phyloP scores from a whole-genome alignment of 2,329 filamentous ascomycete genomes.

The Pseudocercospora musae region DNA sequence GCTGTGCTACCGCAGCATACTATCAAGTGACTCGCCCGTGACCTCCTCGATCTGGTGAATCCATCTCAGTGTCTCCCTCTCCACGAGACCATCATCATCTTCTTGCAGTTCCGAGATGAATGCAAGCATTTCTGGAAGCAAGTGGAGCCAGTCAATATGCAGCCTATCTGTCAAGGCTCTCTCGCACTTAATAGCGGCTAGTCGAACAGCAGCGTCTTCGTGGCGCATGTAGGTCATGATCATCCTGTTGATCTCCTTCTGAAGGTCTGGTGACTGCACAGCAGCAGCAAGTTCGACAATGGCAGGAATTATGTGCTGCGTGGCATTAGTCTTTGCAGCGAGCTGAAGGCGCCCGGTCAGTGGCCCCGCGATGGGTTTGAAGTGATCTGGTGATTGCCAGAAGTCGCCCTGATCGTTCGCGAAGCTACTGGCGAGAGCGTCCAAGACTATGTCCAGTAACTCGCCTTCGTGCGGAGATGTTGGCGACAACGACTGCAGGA shows the following conservation, averaged over 20 bases:
- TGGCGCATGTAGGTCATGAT: slow-evolving; percentile 77
- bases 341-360: slow-evolving; percentile 62
- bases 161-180: slow-evolving; percentile 66
- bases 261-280: slow-evolving; percentile 80
- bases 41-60: slow-evolving; percentile 86
- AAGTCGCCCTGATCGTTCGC: slow-evolving; percentile 89
- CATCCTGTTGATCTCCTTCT: slow-evolving; percentile 78
- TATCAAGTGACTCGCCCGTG: slow-evolving; percentile 83
- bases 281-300: slow-evolving; percentile 77
- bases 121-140: slow-evolving; percentile 92
- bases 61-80: slow-evolving; percentile 85
- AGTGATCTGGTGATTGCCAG: slow-evolving; percentile 90
- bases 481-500: slow-evolving; percentile 49
- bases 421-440: slow-evolving; percentile 72
- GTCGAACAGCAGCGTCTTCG: slow-evolving; percentile 66
- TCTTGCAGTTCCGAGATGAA: slow-evolving; percentile 94
- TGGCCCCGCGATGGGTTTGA: slow-evolving; percentile 66
- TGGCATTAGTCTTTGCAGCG: slow-evolving; percentile 45
- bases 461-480: slow-evolving; percentile 50
- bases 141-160: slow-evolving; percentile 88
- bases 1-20: slow-evolving; percentile 63
- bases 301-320: slow-evolving; percentile 61
- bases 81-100: slow-evolving; percentile 91
- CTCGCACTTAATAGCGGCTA: slow-evolving; percentile 80
- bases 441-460: slow-evolving; percentile 68